phyloP scores from a whole-genome alignment of 768 basidiomycete genomes.

The Boletus rubropictus region DNA sequence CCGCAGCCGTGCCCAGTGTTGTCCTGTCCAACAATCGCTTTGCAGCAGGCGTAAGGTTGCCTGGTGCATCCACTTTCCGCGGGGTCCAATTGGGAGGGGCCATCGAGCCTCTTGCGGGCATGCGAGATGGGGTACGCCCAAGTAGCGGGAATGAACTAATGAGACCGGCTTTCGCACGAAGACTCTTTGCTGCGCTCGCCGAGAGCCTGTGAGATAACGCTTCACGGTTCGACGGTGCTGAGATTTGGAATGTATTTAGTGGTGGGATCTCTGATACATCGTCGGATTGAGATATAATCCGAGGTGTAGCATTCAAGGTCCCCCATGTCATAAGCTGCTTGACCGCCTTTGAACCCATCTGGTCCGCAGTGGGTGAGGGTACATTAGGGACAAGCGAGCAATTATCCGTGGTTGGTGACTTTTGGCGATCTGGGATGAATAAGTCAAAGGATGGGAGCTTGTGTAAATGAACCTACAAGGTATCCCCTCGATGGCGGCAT shows the following conservation, averaged over 20 bases:
- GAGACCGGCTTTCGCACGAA: constrained; percentile 70
- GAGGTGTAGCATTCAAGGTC: constrained; percentile 85
- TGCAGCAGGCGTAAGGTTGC: constrained; percentile 83
- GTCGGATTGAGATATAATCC: constrained; percentile 65
- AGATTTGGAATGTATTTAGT: constrained; percentile 68
- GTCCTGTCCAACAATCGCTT: constrained; percentile 68
- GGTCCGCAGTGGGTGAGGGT: constrained; percentile 80
- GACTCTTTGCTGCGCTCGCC: constrained; percentile 70
- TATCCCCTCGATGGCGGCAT: constrained; percentile 88
- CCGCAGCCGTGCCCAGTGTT: constrained; percentile 56
- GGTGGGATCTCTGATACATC: constrained; percentile 43
- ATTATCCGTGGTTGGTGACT: constrained; percentile 46
- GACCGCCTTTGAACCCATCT: constrained; percentile 75
- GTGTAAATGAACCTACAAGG: constrained; percentile 57
- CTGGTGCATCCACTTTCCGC: constrained; percentile 61
- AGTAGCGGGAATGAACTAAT: constrained; percentile 31
- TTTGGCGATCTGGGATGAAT: constrained; percentile 51
- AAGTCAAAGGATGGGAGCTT: constrained; percentile 3
- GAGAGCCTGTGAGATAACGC: constrained; percentile 76
- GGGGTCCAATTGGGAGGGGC: constrained; percentile 78
- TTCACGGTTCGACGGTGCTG: constrained; percentile 75
- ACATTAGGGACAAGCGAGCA: constrained; percentile 80
- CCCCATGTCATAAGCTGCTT: constrained; percentile 99
- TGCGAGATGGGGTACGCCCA: constrained; percentile 32
- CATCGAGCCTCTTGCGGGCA: constrained; percentile 48